phyloP scores from a whole-genome alignment of 306 rosid species.

The Cyclanthera cordifolia region DNA sequence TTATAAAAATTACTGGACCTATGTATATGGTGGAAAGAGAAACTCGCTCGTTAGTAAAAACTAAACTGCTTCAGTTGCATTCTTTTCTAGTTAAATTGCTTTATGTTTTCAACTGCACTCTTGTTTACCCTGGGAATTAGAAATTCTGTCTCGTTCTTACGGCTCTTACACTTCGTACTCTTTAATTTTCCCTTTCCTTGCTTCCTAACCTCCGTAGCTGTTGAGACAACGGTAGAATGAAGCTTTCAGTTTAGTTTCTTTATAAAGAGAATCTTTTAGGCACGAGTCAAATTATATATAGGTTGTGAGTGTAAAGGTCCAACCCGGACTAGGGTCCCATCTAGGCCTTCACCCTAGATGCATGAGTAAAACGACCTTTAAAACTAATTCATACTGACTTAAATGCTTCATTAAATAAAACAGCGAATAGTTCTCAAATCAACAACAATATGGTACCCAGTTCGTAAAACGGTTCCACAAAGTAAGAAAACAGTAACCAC shows the following conservation, averaged over 20 bases:
- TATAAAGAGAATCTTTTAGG: neutral
- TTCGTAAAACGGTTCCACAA: too few relatives aligned
- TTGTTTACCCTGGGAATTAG: neutral
- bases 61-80: neutral
- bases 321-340: too few relatives aligned
- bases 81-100: neutral
- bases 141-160: neutral
- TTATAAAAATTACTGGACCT: slow-evolving; percentile 1
- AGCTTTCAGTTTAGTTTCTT: neutral
- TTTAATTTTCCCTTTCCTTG: neutral
- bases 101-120: neutral
- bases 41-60: neutral
- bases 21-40: neutral
- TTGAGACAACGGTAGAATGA: neutral
- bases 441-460: too few relatives aligned
- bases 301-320: too few relatives aligned
- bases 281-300: neutral
- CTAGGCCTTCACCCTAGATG: too few relatives aligned
- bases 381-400: too few relatives aligned
- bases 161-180: neutral
- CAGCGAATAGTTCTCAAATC: too few relatives aligned
- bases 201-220: neutral
- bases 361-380: too few relatives aligned
- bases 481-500: too few relatives aligned
- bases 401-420: too few relatives aligned